Evolutionary conservation across 768 basidiomycete genomes (phyloP).

Genomic region (Termitomyces sp.): DNA sequence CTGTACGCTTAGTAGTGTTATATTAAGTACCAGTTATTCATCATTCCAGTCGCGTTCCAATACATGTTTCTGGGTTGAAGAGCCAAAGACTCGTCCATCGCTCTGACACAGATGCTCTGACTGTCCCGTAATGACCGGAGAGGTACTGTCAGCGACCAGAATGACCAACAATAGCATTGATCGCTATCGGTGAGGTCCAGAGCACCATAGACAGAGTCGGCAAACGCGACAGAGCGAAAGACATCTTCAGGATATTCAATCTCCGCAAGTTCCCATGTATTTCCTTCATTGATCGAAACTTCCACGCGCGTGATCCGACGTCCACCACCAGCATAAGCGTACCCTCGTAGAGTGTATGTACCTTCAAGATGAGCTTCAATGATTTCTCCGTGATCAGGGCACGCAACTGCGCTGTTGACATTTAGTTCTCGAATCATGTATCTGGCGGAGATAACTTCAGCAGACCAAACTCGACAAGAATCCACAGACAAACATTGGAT

Average conservation of each 20-base stretch:
- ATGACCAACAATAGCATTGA: conserved; percentile 57
- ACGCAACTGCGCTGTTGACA: conserved; percentile 52
- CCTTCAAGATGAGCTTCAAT: conserved; percentile 16
- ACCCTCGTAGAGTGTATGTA: conserved; percentile 43
- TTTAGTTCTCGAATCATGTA: conserved; percentile 50
- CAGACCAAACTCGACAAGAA: neutral
- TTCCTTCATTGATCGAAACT: conserved; percentile 48
- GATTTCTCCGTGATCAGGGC: conserved; percentile 49
- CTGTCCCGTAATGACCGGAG: conserved; percentile 26
- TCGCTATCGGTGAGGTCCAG: conserved; percentile 45
- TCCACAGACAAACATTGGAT: conserved; percentile 30
- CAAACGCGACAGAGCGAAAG: conserved; percentile 32
- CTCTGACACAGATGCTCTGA: conserved; percentile 40
- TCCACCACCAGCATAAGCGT: conserved; percentile 61
- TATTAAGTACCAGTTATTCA: conserved; percentile 49
- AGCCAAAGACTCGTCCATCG: conserved; percentile 48
- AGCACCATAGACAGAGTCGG: conserved; percentile 39
- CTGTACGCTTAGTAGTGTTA: neutral
- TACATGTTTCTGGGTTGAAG: conserved; percentile 54
- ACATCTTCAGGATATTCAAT: conserved; percentile 44
- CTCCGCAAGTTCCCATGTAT: conserved; percentile 38
- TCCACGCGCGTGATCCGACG: conserved; percentile 52
- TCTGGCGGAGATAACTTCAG: conserved; percentile 14
- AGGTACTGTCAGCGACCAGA: conserved; percentile 42
- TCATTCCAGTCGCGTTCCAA: conserved; percentile 56